A percentile compares a stretch with the other conserved stretches of the same genome.
phyloP scores from a whole-genome alignment of 495 filamentous ascomycete genomes.

The Trichoderma orchidacearum region DNA sequence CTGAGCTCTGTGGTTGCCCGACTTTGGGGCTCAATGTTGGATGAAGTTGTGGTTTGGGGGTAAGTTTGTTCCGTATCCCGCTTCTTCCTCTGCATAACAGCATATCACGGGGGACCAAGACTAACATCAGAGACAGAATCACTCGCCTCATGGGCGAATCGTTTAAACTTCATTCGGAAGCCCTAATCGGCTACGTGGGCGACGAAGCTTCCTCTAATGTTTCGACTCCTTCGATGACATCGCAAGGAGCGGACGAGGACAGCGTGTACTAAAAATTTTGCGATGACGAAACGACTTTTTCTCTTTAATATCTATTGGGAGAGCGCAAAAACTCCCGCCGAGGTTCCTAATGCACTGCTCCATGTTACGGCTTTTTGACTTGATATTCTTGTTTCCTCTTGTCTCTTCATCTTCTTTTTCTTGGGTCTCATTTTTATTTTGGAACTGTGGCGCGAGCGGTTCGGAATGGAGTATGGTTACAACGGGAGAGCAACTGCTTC shows the following conservation, averaged over 20 bases:
- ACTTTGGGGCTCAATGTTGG: slow-evolving; percentile 95
- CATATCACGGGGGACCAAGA: too few relatives aligned
- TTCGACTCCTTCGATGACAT: slow-evolving; percentile 48
- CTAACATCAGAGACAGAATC: slow-evolving; percentile 56
- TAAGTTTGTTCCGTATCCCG: slow-evolving; percentile 22
- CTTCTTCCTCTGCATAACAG: slow-evolving; percentile 5
- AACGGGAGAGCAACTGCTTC: background rate
- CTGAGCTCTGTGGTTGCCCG: slow-evolving; percentile 87
- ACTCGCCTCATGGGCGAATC: slow-evolving; percentile 97
- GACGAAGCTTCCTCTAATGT: slow-evolving; percentile 45
- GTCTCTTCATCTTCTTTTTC: slow-evolving; percentile 12
- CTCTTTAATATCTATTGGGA: slow-evolving; percentile 3
- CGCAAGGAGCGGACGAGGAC: slow-evolving; percentile 44
- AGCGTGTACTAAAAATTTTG: slow-evolving; percentile 38
- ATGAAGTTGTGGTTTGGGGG: slow-evolving; percentile 98
- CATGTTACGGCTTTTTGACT: slow-evolving; percentile 10
- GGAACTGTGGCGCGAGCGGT: slow-evolving; percentile 16
- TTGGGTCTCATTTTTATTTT: slow-evolving; percentile 11
- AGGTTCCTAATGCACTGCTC: background rate
- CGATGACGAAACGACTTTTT: slow-evolving; percentile 26
- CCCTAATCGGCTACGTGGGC: slow-evolving; percentile 86
- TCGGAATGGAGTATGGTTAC: slow-evolving; percentile 12
- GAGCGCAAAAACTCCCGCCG: background rate
- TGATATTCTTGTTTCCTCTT: slow-evolving; percentile 11
- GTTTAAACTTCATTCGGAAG: slow-evolving; percentile 93